These are phyloP conservation scores for Xylaria sp. DNA, from an alignment of 2,329 filamentous ascomycete genomes.

Conservation along the genomic window DNA sequence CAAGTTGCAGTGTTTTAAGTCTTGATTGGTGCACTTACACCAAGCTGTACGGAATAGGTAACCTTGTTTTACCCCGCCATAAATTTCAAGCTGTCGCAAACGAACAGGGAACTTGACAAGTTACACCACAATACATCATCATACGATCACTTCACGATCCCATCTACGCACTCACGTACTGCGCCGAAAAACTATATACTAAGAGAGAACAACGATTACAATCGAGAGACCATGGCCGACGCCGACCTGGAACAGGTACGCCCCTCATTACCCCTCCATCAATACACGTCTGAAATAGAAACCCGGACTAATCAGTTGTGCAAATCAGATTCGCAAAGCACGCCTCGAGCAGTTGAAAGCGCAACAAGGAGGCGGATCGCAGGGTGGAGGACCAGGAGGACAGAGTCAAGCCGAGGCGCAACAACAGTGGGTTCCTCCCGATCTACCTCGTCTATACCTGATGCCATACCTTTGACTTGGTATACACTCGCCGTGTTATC, in stretches of 20 bases:
- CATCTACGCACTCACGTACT: not conserved
- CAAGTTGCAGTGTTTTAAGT: not conserved
- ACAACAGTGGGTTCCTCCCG: constrained; percentile 63
- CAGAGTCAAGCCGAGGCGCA: constrained; percentile 69
- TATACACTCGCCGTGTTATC: not conserved
- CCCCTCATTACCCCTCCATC: not conserved
- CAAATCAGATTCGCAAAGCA: constrained; percentile 82
- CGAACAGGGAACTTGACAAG: not conserved
- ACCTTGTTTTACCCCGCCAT: constrained; percentile 19
- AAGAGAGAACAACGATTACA: not conserved
- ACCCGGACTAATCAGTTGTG: not conserved
- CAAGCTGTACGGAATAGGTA: not conserved
- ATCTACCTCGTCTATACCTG: not conserved
- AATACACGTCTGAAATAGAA: not conserved
- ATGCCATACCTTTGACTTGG: too few relatives aligned
- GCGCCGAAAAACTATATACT: not conserved
- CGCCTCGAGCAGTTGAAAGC: constrained; percentile 93
- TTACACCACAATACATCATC: not conserved
- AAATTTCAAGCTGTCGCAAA: constrained; percentile 24
- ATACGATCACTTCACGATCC: not conserved
- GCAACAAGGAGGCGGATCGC: constrained; percentile 64
- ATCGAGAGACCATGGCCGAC: constrained; percentile 51
- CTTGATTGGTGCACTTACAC: not conserved
- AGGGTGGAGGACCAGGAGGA: constrained; percentile 56
- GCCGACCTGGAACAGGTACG: constrained; percentile 54